A percentile compares a stretch with the other conserved stretches of the same genome.
Conservation (phyloP, 139 green algal genomes). For the Picochlorum sp. region DNA sequence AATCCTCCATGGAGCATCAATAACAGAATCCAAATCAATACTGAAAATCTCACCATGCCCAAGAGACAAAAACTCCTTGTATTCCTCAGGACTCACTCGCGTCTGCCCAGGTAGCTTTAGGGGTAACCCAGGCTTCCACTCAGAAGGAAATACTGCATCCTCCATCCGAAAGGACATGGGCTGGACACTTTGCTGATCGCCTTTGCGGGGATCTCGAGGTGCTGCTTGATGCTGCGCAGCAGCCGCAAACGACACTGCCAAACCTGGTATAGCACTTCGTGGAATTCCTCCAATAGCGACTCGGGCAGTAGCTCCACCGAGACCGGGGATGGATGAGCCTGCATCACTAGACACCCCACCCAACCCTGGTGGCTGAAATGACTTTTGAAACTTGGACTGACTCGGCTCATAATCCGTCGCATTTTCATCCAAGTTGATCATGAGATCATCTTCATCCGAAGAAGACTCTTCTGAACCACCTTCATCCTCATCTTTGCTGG, state of each 20-base stretch:
- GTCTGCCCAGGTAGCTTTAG: conserved; percentile 79
- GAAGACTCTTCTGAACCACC: neutral
- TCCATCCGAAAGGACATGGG: neutral
- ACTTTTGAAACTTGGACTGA: conserved; percentile 15
- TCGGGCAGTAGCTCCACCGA: conserved; percentile 5
- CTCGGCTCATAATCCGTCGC: conserved; percentile 22
- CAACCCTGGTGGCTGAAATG: conserved; percentile 1
- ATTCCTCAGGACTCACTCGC: conserved; percentile 73
- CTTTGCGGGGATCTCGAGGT: neutral
- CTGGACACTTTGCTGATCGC: neutral
- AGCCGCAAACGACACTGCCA: neutral
- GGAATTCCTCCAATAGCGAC: conserved; percentile 24
- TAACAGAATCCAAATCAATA: conserved; percentile 66
- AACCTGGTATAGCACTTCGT: conserved; percentile 20
- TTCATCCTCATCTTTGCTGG: neutral
- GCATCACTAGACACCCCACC: conserved; percentile 2
- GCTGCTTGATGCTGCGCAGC: neutral
- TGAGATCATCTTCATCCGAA: conserved; percentile 26
- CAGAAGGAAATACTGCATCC: conserved; percentile 48
- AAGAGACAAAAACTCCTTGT: conserved; percentile 78
- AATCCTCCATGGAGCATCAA: conserved; percentile 62
- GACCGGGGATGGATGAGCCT: neutral
- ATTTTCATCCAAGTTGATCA: conserved; percentile 36
- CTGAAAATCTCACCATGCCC: conserved; percentile 83
- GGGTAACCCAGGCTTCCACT: conserved; percentile 39